Percentiles rank a stretch among this genome's conserved stretches.
Evolutionary conservation across 2,329 filamentous ascomycete genomes (phyloP).

Genomic region (Epichloe sp.): DNA sequence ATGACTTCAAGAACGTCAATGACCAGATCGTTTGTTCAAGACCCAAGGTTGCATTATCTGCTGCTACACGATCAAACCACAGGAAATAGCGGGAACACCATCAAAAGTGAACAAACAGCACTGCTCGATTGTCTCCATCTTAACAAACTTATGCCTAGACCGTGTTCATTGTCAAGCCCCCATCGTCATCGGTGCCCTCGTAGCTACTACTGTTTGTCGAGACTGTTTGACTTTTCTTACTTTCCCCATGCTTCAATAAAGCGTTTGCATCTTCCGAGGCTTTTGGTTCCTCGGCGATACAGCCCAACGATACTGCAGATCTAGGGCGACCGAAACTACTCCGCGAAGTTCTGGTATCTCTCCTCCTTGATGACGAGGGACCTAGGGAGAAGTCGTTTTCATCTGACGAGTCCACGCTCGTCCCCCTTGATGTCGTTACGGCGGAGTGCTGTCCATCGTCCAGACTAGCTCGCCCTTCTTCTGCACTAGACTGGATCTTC

Average conservation of each 20-base stretch:
- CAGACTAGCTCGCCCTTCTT: constrained; percentile 25
- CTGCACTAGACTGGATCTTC: constrained; percentile 30
- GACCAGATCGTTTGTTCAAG: no score
- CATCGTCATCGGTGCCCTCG: constrained; percentile 23
- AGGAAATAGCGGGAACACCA: not conserved
- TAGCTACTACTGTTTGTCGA: not conserved
- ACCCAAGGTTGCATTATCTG: no score
- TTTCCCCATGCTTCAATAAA: not conserved
- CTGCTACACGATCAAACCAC: not conserved
- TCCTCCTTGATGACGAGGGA: constrained; percentile 18
- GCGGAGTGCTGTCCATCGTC: constrained; percentile 24
- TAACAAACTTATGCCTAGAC: constrained; percentile 1
- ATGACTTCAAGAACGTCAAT: no score
- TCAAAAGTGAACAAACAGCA: not conserved
- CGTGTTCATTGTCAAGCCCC: constrained; percentile 23
- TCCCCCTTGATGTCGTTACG: constrained; percentile 19
- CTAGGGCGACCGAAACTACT: constrained; percentile 22
- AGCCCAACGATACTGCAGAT: constrained; percentile 28
- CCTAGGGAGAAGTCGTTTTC: constrained; percentile 23
- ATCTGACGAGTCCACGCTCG: constrained; percentile 24
- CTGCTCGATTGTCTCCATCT: not conserved
- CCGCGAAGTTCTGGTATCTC: constrained; percentile 19
- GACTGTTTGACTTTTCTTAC: not conserved
- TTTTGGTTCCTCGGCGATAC: constrained; percentile 32
- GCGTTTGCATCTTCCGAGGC: constrained; percentile 5